phyloP scores from a whole-genome alignment of 441 rosid species.

The Mallotus repandus region DNA sequence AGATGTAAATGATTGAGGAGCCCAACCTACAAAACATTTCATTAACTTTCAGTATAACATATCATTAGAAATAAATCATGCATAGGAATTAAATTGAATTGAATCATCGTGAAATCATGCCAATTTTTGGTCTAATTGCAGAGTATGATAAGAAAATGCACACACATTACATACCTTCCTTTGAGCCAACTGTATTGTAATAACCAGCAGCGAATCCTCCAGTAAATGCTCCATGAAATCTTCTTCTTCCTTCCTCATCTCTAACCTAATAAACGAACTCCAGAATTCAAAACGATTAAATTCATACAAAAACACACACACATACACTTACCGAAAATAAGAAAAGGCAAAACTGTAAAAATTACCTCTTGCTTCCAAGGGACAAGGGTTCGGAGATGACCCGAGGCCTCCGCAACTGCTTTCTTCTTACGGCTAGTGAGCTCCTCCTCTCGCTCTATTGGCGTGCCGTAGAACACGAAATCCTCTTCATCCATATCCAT shows the following conservation, averaged over 20 bases:
- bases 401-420: conserved; percentile 85
- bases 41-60: background rate
- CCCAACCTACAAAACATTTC: conserved; percentile 66
- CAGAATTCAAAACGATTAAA: background rate
- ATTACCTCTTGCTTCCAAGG: conserved; percentile 95
- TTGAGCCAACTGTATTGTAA: conserved; percentile 87
- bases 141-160: no score
- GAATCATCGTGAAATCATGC: no score
- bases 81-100: no score
- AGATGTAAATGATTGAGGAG: conserved; percentile 88
- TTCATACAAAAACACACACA: background rate
- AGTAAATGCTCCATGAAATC: conserved; percentile 98
- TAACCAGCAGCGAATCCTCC: conserved; percentile 97
- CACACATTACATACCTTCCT: conserved; percentile 60
- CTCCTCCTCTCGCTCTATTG: conserved; percentile 93
- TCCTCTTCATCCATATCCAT: no score
- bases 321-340: background rate
- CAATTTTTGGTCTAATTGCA: no score
- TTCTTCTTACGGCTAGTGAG: conserved; percentile 84
- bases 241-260: conserved; percentile 97
- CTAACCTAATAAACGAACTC: conserved; percentile 49
- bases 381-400: conserved; percentile 71
- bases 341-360: background rate
- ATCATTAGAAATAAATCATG: no score
- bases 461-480: conserved; percentile 89